A percentile compares a stretch with the other conserved stretches of the same genome.
These are phyloP conservation scores for Saraca asoca DNA, from an alignment of 331 rosid species.

Conservation along the genomic window DNA sequence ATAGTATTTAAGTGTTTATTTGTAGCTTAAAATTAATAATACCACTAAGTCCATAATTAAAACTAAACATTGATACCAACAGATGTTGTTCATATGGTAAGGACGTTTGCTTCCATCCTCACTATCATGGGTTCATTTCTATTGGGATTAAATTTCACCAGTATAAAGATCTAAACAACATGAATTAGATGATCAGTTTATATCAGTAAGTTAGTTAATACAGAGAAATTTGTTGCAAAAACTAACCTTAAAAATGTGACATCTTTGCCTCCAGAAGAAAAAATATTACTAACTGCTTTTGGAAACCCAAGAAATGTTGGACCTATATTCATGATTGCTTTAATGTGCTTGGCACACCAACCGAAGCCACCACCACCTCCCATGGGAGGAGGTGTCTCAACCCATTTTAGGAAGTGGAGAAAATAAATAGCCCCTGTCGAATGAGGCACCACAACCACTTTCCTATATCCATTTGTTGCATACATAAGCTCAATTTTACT, in stretches of 20 bases:
- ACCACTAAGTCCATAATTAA: not conserved
- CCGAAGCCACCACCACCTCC: slow-evolving; percentile 80
- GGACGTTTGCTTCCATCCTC: too few species aligned
- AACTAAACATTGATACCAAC: not conserved
- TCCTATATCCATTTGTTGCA: slow-evolving; percentile 60
- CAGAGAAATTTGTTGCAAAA: slow-evolving; percentile 30
- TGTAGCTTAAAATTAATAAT: not conserved
- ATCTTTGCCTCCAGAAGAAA: slow-evolving; percentile 67
- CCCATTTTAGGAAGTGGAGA: slow-evolving; percentile 92
- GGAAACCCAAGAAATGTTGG: slow-evolving; percentile 81
- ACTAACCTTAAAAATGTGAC: slow-evolving; percentile 60
- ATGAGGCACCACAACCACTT: slow-evolving; percentile 85
- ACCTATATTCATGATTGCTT: slow-evolving; percentile 74
- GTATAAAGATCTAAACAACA: too few species aligned
- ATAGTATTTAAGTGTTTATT: not conserved
- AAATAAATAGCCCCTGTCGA: slow-evolving; percentile 73
- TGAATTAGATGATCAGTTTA: too few species aligned
- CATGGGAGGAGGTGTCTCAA: slow-evolving; percentile 64
- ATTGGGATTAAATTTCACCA: too few species aligned
- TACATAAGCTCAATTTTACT: slow-evolving; percentile 76
- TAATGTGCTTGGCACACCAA: slow-evolving; percentile 81
- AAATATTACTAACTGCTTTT: slow-evolving; percentile 53
- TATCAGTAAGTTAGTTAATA: slow-evolving; percentile 21
- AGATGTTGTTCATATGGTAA: too few species aligned
- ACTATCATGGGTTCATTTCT: too few species aligned